Base-by-base conservation (phyloP, 208 protist genomes). In the Phytomonas francai region DNA sequence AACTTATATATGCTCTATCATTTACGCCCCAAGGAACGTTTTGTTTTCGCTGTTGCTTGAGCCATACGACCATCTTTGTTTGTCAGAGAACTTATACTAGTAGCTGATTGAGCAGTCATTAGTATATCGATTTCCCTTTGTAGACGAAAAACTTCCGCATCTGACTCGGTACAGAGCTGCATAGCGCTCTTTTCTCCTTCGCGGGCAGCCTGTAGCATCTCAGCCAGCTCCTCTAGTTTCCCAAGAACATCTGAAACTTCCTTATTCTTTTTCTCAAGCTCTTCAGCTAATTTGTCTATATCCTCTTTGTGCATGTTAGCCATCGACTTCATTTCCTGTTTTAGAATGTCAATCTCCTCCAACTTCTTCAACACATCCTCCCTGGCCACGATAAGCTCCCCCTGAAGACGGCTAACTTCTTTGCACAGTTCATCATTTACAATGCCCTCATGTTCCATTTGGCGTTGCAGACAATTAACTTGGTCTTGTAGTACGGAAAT, bases 171-270 rank as follows among this genome's bases (percentile, higher is more conserved):
- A 28, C 85, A 75, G 63, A 81, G 70, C 4, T 72, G 68, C 58
- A 89, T 31, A 28, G 78, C 83, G 28, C 74, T 87, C 63, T 86
- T 73, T 66, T 94, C 85, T 25, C 72, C 68, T 57, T 86, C 78
- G 32, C 88, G 88, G 0, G 82, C 88, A 56, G 88, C 81, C 54
- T 91, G 76, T 51, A 94, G 70, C 81, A 94, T 87, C 25, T 77
- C 73, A n/a, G 81, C 76, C 74, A 90, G 79, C 70, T 94, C 85
- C 66, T 91, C 85, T 45, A 94, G 71, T 22, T 73, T 76, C 68
- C 86, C 84, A 54, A 94, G 68, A 2, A 82, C 82, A 54, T 94
- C 88, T 19, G 79, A 88, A 9, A 83, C 81, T 66, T 94, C 88
- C 36, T 68, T 65, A 34, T 71, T 79, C 65, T 85, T 89, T 42